Evolutionary conservation across 2,329 filamentous ascomycete genomes (phyloP), one percentile per base, ranked within the genome.

Genomic region (Scedosporium apiospermum): DNA sequence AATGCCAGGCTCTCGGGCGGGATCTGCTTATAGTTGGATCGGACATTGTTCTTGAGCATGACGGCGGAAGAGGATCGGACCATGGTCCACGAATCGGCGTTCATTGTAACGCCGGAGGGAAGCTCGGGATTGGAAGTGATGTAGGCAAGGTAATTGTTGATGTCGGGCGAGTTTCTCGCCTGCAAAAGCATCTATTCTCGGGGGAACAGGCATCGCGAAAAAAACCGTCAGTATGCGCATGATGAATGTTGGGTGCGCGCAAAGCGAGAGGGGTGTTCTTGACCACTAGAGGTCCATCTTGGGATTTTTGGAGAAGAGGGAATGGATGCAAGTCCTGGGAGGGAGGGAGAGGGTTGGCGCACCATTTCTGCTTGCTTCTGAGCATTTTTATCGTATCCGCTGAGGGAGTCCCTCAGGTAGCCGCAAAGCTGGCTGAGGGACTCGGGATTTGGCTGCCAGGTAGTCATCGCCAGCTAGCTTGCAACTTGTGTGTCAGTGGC

Each of bases 91-190:
- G 90, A 80, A 66, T 82, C 71, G 67, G 79, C 70, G 61, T 81
- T 83, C 68, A 84, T 83, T 68, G 79, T 78, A 71, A 90, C 78
- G 66, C 80, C 86, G 63, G 79, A 75, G 57, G 89, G 85, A 60
- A 81, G 78, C 66, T 86, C 81, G 63, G 85, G 74, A 69, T 84
- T 91, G 64, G 90, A 91, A 75, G 96, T 91, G 65, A 99, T 84
- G 75, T 90, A 97, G 68, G 91, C 90, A 55, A 99, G 87, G 75
- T 99, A 99, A 77, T 98, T 98, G 80, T 96, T 93, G 80, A 97
- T 90, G 74, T 98, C 93, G 58, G 93, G 93, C 10, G 90, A 95
- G 61, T 82, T 78, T 73, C 91, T 96, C 65, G 93, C 95, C 78
- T 96, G 90, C 67, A 86, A 82, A 69, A 99, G 90, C 91, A 98